These are phyloP conservation scores for Trichoderma sp. DNA, from an alignment of 2,329 filamentous ascomycete genomes.

Conservation along the genomic window DNA sequence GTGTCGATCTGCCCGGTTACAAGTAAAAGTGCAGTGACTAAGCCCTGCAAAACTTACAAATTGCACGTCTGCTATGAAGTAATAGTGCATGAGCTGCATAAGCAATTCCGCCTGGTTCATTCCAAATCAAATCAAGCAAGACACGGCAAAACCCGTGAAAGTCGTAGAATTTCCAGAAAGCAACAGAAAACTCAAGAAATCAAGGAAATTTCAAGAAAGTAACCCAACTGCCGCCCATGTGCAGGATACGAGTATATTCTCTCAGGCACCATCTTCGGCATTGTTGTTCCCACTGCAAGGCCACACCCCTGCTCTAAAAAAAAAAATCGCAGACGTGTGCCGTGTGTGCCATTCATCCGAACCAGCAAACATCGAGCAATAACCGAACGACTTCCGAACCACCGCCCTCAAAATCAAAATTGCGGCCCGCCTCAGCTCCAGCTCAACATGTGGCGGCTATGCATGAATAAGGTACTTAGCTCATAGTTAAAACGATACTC, in stretches of 20 bases:
- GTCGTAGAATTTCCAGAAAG: background rate
- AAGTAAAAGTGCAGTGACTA: background rate
- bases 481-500: background rate
- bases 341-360: conserved; percentile 13
- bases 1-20: background rate
- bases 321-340: too few species aligned
- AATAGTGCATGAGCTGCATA: background rate
- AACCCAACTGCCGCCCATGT: background rate
- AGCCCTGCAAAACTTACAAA: background rate
- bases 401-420: background rate
- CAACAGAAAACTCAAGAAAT: background rate
- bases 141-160: too few species aligned
- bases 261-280: background rate
- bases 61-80: background rate
- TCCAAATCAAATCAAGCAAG: background rate
- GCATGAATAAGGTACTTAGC: background rate
- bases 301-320: background rate
- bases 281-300: too few species aligned
- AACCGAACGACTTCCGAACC: conserved; percentile 18
- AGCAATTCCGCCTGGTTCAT: background rate
- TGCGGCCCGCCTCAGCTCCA: background rate
- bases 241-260: background rate
- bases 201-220: background rate
- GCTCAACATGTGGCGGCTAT: background rate
- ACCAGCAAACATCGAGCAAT: background rate